A percentile compares a stretch with the other conserved stretches of the same genome.
Evolutionary conservation across 352 stramenopile genomes (phyloP).

Genomic region (Phytopythium mirpurense): DNA sequence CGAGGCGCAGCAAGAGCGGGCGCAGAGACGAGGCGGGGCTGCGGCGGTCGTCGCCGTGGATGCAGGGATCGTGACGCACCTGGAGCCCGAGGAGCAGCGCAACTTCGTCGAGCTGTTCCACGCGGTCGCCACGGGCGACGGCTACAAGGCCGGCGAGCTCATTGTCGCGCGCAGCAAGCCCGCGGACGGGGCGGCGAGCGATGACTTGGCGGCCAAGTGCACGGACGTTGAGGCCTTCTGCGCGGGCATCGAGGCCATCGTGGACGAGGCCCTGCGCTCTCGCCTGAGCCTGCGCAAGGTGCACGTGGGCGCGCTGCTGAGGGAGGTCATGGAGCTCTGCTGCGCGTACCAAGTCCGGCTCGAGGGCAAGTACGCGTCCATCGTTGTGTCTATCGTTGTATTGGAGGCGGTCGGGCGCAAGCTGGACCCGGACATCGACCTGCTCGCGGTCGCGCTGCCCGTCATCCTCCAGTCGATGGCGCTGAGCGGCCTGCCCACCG

Average conservation of each 20-base stretch:
- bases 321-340: conserved; percentile 87
- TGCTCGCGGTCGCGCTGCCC: conserved; percentile 85
- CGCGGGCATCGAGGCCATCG: conserved; percentile 63
- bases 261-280: conserved; percentile 55
- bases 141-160: conserved; percentile 72
- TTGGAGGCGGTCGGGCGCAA: conserved; percentile 89
- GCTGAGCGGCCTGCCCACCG: conserved; percentile 48
- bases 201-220: conserved; percentile 31
- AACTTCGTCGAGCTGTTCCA: conserved; percentile 88
- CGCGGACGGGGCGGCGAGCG: background rate
- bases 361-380: conserved; percentile 92
- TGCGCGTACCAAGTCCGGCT: conserved; percentile 92
- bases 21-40: conserved; percentile 1
- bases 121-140: conserved; percentile 71
- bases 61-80: conserved; percentile 79
- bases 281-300: conserved; percentile 68
- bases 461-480: conserved; percentile 92
- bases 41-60: conserved; percentile 72
- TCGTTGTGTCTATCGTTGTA: conserved; percentile 93
- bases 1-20: conserved; percentile 1
- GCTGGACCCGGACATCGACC: conserved; percentile 89
- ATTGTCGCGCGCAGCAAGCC: conserved; percentile 66
- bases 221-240: conserved; percentile 73
- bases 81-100: conserved; percentile 65
- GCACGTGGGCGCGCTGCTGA: conserved; percentile 63